Evolutionary conservation across 768 basidiomycete genomes (phyloP).

Genomic region (Mycena belliarum): DNA sequence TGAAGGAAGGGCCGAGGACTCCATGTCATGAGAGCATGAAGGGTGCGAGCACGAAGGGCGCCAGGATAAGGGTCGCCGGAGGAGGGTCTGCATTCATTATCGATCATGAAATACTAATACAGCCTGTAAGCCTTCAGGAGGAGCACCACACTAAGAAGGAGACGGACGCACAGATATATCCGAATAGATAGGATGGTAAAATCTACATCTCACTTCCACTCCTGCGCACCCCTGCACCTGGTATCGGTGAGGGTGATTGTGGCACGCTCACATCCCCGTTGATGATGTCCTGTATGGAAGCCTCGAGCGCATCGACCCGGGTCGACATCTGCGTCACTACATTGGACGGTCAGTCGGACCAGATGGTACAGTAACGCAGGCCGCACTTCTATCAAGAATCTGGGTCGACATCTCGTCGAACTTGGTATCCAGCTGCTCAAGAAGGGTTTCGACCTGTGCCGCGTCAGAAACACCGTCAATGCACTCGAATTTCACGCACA

Average conservation of each 20-base stretch:
- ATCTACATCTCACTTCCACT: conserved; percentile 35
- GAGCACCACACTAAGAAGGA: not conserved
- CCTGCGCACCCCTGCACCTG: conserved; percentile 38
- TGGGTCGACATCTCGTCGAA: conserved; percentile 94
- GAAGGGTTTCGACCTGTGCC: conserved; percentile 78
- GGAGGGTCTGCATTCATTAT: not conserved
- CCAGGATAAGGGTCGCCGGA: too few species aligned
- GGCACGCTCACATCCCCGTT: conserved; percentile 69
- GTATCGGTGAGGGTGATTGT: conserved; percentile 59
- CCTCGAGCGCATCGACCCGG: conserved; percentile 86
- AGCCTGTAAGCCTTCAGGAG: not conserved
- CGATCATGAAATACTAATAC: not conserved
- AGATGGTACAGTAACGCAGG: not conserved
- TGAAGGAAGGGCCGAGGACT: too few species aligned
- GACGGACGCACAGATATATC: conserved; percentile 6
- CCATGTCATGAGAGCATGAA: too few species aligned
- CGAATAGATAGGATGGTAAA: not conserved
- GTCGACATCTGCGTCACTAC: conserved; percentile 92
- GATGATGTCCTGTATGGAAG: conserved; percentile 90
- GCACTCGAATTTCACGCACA: conserved; percentile 40
- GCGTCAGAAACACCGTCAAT: not conserved
- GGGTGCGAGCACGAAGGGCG: too few species aligned
- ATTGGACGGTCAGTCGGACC: conserved; percentile 8
- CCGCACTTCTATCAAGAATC: conserved; percentile 81
- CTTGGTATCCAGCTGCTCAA: conserved; percentile 86